A percentile compares a stretch with the other conserved stretches of the same genome.
These are phyloP conservation scores for Blastobotrys ciferrii DNA, from an alignment of 1,139 yeast species.

Conservation along the genomic window DNA sequence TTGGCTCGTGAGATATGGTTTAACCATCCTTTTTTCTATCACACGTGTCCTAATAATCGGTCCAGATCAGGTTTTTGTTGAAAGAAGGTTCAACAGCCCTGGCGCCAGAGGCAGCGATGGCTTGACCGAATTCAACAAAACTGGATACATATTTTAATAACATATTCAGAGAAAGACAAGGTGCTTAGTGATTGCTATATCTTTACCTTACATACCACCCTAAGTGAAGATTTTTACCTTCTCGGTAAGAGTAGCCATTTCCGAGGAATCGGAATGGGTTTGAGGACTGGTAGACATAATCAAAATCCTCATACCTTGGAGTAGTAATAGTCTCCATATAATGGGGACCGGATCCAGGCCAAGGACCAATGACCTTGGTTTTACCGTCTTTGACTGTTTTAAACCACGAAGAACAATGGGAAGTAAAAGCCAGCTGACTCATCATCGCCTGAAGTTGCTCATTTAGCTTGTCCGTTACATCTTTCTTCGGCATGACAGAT, in stretches of 20 bases:
- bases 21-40: no score
- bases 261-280: slow-evolving; percentile 16
- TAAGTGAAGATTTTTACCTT: slow-evolving; percentile 13
- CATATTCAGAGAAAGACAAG: no score
- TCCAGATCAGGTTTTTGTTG: no score
- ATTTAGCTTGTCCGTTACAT: slow-evolving; percentile 20
- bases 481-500: slow-evolving; percentile 20
- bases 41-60: no score
- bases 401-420: slow-evolving; percentile 24
- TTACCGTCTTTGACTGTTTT: slow-evolving; percentile 20
- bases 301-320: slow-evolving; percentile 26
- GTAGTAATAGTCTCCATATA: slow-evolving; percentile 18
- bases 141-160: no score
- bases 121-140: no score
- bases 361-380: slow-evolving; percentile 19
- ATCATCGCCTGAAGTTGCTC: slow-evolving; percentile 18
- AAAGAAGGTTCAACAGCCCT: no score
- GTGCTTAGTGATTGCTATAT: no score
- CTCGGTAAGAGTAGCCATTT: slow-evolving; percentile 15
- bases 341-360: slow-evolving; percentile 28
- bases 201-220: slow-evolving; percentile 10
- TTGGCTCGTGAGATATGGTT: no score
- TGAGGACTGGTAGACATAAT: slow-evolving; percentile 18
- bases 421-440: slow-evolving; percentile 18
- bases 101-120: no score